Conservation (phyloP, 768 basidiomycete species). For the Tubosaeta sp. region DNA sequence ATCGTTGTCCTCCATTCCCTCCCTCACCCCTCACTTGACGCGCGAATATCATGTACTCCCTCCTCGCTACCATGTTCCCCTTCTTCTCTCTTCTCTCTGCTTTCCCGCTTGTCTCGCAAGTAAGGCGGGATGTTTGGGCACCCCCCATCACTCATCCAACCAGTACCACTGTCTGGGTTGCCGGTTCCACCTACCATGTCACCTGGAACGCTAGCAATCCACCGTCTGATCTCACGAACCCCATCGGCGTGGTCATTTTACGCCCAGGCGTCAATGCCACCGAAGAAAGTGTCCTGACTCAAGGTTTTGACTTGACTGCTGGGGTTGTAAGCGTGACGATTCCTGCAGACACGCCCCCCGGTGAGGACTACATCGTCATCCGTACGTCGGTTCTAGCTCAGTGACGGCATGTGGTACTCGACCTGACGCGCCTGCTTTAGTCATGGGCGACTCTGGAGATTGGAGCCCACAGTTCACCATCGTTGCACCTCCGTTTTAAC, state of each 20-base stretch:
- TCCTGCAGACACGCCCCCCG: constrained; percentile 34
- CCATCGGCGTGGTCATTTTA: constrained; percentile 38
- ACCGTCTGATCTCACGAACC: constrained; percentile 47
- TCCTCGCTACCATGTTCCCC: constrained; percentile 8
- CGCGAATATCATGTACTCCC: constrained; percentile 16
- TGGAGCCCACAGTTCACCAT: constrained; percentile 45
- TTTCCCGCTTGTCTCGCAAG: constrained; percentile 20
- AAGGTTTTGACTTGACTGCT: constrained; percentile 34
- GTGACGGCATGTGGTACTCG: no score
- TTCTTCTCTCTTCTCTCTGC: constrained; percentile 28
- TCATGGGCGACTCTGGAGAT: constrained; percentile 54
- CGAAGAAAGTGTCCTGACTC: constrained; percentile 31
- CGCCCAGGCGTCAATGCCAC: constrained; percentile 31
- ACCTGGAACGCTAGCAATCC: constrained; percentile 42
- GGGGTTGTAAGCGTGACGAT: constrained; percentile 37
- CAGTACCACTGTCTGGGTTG: constrained; percentile 37
- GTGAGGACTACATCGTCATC: constrained; percentile 40
- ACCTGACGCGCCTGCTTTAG: constrained; percentile 22
- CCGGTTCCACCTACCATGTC: constrained; percentile 38
- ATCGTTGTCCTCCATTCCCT: not conserved
- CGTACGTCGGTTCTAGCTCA: constrained; percentile 35
- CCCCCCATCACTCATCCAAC: constrained; percentile 41
- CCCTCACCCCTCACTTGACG: not conserved
- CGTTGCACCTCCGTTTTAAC: not conserved
- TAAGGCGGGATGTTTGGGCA: constrained; percentile 45